Percentiles rank a stretch among this genome's conserved stretches.
These are phyloP conservation scores for Hordeum pubiflorum DNA, from an alignment of 202 grass and related monocot species.

Conservation along the genomic window DNA sequence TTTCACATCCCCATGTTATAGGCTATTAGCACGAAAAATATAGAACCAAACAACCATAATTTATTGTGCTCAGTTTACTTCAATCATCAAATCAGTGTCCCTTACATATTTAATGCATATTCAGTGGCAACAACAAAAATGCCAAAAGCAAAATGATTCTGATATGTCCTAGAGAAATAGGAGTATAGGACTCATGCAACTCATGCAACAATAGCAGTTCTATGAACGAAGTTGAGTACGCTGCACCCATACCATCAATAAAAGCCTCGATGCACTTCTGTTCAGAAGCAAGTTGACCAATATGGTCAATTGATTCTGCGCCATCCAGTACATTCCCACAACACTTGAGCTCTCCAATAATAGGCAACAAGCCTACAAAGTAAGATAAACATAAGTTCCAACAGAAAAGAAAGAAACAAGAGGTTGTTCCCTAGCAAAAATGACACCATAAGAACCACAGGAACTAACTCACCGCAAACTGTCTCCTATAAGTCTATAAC, in stretches of 20 bases:
- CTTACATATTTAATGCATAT: conserved; percentile 7
- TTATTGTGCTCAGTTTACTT: background rate
- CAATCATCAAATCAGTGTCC: background rate
- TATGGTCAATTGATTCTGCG: conserved; percentile 34
- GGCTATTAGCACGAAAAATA: conserved; percentile 8
- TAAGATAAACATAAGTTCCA: conserved; percentile 19
- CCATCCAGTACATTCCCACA: conserved; percentile 53
- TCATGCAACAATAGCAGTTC: background rate
- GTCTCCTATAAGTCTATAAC: background rate
- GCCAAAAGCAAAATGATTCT: background rate
- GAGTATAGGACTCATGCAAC: background rate
- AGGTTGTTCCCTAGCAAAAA: conserved; percentile 10
- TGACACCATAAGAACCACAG: background rate
- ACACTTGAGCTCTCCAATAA: conserved; percentile 57
- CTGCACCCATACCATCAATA: conserved; percentile 55
- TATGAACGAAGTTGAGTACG: background rate
- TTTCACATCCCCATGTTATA: background rate
- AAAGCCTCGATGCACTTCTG: conserved; percentile 55
- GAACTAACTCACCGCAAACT: background rate
- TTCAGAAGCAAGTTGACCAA: conserved; percentile 46
- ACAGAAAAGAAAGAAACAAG: background rate
- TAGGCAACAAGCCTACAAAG: conserved; percentile 64
- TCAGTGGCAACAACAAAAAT: conserved; percentile 2
- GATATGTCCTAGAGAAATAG: background rate
- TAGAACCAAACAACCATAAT: background rate